Evolutionary conservation across 2,329 filamentous ascomycete genomes (phyloP).

Genomic region (Colletotrichum brevisporum): DNA sequence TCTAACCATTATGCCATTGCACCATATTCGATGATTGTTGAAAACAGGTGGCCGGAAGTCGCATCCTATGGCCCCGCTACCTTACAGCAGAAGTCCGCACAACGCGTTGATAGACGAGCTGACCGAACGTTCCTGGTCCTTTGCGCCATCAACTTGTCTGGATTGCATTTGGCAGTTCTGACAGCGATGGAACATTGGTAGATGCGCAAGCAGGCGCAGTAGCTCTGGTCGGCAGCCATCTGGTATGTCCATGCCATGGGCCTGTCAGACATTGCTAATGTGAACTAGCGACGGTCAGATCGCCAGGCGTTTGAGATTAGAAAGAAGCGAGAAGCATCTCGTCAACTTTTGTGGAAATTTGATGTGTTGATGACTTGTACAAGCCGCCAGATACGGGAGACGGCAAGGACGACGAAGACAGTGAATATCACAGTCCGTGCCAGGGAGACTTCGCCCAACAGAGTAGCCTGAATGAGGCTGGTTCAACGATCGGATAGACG

Average conservation of each 20-base stretch:
- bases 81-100: too few relatives aligned
- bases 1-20: too few relatives aligned
- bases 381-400: background rate
- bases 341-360: conserved; percentile 7
- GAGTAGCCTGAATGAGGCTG: conserved; percentile 7
- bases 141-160: too few relatives aligned
- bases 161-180: background rate
- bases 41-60: too few relatives aligned
- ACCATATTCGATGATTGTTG: too few relatives aligned
- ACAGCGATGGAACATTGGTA: background rate
- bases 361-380: background rate
- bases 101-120: too few relatives aligned
- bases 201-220: background rate
- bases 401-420: background rate
- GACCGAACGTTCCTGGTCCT: too few relatives aligned
- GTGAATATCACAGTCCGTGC: conserved; percentile 6
- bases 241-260: background rate
- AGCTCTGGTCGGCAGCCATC: background rate
- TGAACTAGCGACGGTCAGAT: background rate
- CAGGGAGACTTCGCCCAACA: background rate
- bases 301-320: background rate
- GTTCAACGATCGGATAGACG: conserved; percentile 4
- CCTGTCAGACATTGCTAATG: conserved; percentile 5
- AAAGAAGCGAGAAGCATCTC: background rate
- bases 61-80: too few relatives aligned